Conservation (phyloP, 164 flowering plant species). For the Taxillus chinensis region DNA sequence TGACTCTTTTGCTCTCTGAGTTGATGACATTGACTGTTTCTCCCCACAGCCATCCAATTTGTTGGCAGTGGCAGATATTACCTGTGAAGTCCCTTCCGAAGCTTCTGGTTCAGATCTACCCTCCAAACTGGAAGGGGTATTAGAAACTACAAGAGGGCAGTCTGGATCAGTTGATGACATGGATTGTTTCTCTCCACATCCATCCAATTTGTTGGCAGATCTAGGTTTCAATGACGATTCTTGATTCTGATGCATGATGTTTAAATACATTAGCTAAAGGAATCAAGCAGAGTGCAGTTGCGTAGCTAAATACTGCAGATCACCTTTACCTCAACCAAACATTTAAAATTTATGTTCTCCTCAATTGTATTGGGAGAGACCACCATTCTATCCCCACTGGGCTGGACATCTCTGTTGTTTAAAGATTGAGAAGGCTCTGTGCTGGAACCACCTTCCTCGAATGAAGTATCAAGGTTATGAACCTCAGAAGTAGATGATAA, state of each 20-base stretch:
- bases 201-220: constrained; percentile 6
- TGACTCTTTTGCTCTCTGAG: constrained; percentile 7
- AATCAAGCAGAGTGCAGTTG: neutral
- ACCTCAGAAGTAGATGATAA: constrained; percentile 25
- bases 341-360: constrained; percentile 13
- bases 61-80: neutral
- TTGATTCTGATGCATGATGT: constrained; percentile 11
- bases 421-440: constrained; percentile 17
- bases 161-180: constrained; percentile 11
- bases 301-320: neutral
- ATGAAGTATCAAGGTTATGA: neutral
- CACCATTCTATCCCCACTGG: constrained; percentile 11
- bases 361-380: constrained; percentile 14
- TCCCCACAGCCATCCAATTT: constrained; percentile 6
- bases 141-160: constrained; percentile 7
- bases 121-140: constrained; percentile 10
- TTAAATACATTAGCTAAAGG: neutral
- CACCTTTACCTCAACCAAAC: constrained; percentile 16
- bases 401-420: constrained; percentile 11
- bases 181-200: constrained; percentile 11
- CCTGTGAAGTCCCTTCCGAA: constrained; percentile 12
- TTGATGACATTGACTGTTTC: constrained; percentile 9
- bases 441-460: constrained; percentile 4
- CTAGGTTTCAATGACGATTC: constrained; percentile 14
- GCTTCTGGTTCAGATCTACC: constrained; percentile 10